Conservation (phyloP, 345 rosid genomes). For the Brassica cretica region DNA sequence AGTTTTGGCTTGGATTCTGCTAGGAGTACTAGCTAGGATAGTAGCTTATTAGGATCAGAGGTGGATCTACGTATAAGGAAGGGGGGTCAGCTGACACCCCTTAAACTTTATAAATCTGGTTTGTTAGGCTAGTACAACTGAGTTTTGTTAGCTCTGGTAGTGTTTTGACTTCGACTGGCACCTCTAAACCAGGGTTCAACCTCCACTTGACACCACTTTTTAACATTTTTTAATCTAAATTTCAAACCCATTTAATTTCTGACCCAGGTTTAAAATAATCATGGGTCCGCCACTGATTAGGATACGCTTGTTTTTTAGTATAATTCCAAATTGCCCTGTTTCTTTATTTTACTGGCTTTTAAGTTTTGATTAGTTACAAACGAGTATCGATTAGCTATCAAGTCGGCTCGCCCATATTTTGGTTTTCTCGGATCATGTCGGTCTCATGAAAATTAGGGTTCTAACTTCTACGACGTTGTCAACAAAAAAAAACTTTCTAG, state of each 20-base stretch:
- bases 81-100: too few species aligned
- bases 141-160: too few species aligned
- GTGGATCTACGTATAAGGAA: too few species aligned
- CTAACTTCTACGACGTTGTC: background rate
- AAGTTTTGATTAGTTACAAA: background rate
- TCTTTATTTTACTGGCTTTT: background rate
- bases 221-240: too few species aligned
- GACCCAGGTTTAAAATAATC: too few species aligned
- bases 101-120: too few species aligned
- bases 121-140: too few species aligned
- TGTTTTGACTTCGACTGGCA: too few species aligned
- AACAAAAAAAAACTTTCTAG: background rate
- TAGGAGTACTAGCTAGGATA: background rate
- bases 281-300: background rate
- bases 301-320: background rate
- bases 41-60: background rate
- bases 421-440: background rate
- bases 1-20: background rate
- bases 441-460: background rate
- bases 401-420: background rate
- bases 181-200: too few species aligned
- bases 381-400: background rate
- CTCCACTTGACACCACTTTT: too few species aligned
- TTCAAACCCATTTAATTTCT: too few species aligned
- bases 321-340: background rate